phyloP scores from a whole-genome alignment of 257 asterid species.

The Ocimum tenuiflorum region DNA sequence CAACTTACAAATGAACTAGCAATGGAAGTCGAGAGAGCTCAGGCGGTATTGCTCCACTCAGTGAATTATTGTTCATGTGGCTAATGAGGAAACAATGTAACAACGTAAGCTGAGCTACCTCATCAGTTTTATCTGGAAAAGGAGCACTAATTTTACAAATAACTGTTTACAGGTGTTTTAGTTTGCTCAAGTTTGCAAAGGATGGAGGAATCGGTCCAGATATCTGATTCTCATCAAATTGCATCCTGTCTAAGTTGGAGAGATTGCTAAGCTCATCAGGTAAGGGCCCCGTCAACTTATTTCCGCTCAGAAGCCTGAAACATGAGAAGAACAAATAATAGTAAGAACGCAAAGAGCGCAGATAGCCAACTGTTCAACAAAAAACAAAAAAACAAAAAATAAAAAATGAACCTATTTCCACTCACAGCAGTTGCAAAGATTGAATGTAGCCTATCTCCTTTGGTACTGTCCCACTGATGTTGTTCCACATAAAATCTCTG shows the following conservation, averaged over 20 bases:
- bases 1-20: slow-evolving; percentile 78
- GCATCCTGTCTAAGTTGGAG: slow-evolving; percentile 67
- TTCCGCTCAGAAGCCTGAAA: slow-evolving; percentile 77
- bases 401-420: slow-evolving; percentile 5
- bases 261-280: slow-evolving; percentile 79
- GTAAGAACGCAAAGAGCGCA: background rate
- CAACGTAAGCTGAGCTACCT: background rate
- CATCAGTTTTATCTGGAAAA: background rate
- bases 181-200: slow-evolving; percentile 53
- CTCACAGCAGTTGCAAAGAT: slow-evolving; percentile 58
- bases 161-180: slow-evolving; percentile 51
- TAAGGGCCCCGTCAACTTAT: slow-evolving; percentile 63
- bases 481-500: slow-evolving; percentile 88
- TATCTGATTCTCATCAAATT: slow-evolving; percentile 69
- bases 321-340: background rate
- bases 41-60: slow-evolving; percentile 68
- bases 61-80: slow-evolving; percentile 88
- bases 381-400: background rate
- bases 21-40: slow-evolving; percentile 64
- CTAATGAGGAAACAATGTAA: slow-evolving; percentile 28
- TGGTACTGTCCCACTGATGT: slow-evolving; percentile 62
- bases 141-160: background rate
- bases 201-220: slow-evolving; percentile 72
- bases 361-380: background rate
- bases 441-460: slow-evolving; percentile 72